Base-by-base conservation (phyloP, 2,329 filamentous ascomycete genomes). In the Paramyrothecium sp. region DNA sequence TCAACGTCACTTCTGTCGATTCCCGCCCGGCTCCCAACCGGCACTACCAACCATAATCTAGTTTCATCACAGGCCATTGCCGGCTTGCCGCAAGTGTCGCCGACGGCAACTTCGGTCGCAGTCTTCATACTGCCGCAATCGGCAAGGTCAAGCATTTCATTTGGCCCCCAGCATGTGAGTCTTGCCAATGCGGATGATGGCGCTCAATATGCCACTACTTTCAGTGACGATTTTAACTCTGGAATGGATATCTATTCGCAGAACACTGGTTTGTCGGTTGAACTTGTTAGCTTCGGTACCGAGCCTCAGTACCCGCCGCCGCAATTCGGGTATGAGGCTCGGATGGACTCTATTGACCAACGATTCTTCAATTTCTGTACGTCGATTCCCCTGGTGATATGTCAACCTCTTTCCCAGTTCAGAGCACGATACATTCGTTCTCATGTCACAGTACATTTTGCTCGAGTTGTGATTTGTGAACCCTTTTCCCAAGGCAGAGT, bases 281-380 rank as follows among this genome's bases (percentile, higher is more conserved):
- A 59, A 51, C 54, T 54, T 38, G 51, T 51, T 20, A 33, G 38
- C 49, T 54, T 60, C 4, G 60, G 62, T 26, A 17, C 3, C 3
- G 64, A 66, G 2, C 67, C 68, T 7, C 59, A 57, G 26, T 65
- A 60, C 54, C 23, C 68, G 13, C 69, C 70, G n/a, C 60, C 65
- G 2, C 68, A 65, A 13, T 73, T 71, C 57, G 71, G 71, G 3
- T 64, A 65, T 10, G 61, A 65, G 21, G 66, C 69, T 13, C 67
- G 68, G 26, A 73, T 73, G 70, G 71, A 73, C 53, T 34, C 57
- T 7, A 71, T 66, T 51, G 72, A 74, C 54, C 59, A 69, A 49
- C 63, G 64, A 22, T 67, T 74, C 46, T 74, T 67, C 61, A 62
- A 67, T 47, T 74, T 74, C 52, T 74, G 72, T 74, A 67, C 38